A percentile compares a stretch with the other conserved stretches of the same genome.
These are phyloP conservation scores for Solanum bulbocastanum DNA, from an alignment of 257 asterid species.

Conservation along the genomic window DNA sequence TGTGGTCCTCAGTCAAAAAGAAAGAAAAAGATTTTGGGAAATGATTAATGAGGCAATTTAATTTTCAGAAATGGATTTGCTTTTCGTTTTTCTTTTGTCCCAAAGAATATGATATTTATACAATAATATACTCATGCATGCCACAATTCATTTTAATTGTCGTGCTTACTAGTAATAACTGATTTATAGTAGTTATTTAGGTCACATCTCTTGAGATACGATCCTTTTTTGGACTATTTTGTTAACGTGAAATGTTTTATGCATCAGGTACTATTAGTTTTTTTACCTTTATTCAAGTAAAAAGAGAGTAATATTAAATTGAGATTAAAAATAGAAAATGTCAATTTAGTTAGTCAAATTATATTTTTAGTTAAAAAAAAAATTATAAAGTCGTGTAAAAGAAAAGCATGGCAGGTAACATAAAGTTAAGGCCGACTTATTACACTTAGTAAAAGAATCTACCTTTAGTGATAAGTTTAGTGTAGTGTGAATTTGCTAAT, in stretches of 20 bases:
- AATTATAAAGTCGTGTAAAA: not conserved
- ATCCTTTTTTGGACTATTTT: too few relatives aligned
- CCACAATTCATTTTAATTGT: not conserved
- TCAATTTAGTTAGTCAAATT: not conserved
- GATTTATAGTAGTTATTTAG: too few relatives aligned
- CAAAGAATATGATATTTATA: not conserved
- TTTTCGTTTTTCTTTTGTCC: not conserved
- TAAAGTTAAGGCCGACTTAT: not conserved
- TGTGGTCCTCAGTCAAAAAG: not conserved
- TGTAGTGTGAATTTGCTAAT: not conserved
- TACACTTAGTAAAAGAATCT: not conserved
- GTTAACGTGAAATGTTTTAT: not conserved
- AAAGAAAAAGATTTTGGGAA: not conserved
- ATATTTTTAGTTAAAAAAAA: not conserved
- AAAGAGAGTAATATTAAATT: not conserved
- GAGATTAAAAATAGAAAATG: not conserved
- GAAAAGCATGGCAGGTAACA: not conserved
- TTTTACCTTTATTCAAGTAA: too few relatives aligned
- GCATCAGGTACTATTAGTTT: too few relatives aligned
- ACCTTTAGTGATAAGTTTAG: not conserved
- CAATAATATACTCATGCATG: not conserved
- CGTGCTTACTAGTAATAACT: not conserved
- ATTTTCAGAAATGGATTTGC: not conserved
- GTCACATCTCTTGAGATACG: too few relatives aligned
- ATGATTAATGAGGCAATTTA: not conserved